These are phyloP conservation scores for Vigna angularis DNA, from an alignment of 306 rosid genomes.

Conservation along the genomic window DNA sequence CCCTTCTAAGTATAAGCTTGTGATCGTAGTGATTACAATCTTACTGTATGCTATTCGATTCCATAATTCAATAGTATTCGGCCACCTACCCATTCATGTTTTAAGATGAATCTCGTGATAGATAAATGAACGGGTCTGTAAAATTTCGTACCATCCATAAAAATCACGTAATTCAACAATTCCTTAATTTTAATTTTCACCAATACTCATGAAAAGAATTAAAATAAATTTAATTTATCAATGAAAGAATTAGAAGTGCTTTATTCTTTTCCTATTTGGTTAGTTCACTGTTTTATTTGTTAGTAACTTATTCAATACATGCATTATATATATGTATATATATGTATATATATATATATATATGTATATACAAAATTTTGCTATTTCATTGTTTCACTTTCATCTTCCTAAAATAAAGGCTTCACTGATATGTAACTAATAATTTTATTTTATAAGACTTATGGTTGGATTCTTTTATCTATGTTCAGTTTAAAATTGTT, in stretches of 20 bases:
- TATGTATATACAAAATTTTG: too few species aligned
- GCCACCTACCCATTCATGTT: background rate
- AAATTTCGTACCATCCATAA: background rate
- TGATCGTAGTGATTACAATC: background rate
- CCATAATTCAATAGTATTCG: background rate
- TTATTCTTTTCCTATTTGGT: background rate
- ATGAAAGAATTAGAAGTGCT: background rate
- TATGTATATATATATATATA: too few species aligned
- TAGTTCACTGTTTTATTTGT: background rate
- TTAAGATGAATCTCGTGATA: background rate
- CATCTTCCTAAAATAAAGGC: background rate
- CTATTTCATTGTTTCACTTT: background rate
- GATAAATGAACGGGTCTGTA: background rate
- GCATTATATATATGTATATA: background rate
- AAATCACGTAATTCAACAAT: background rate
- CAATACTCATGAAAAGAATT: background rate
- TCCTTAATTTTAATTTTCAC: background rate
- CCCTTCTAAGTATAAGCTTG: slow-evolving; percentile 63
- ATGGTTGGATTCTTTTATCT: too few species aligned
- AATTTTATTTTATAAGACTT: too few species aligned
- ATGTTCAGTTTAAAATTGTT: background rate
- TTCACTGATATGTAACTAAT: background rate
- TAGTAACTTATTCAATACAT: background rate
- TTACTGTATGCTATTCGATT: background rate
- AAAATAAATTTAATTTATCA: background rate